phyloP scores from a whole-genome alignment of 2,329 filamentous ascomycete genomes.

The Teratosphaeria destructans region DNA sequence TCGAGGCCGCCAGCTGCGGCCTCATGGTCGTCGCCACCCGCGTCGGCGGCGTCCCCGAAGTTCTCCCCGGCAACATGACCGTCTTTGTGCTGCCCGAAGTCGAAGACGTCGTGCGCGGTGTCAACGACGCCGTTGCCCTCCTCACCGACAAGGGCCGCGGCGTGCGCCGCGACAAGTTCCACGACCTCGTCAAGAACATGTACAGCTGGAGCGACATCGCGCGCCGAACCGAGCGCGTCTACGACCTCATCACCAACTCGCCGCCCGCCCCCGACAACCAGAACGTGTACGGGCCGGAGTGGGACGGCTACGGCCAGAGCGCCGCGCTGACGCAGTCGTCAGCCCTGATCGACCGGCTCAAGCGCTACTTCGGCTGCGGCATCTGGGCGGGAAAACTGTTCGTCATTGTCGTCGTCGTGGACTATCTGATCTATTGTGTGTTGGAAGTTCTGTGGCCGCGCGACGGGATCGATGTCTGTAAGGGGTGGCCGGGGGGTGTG shows the following conservation, averaged over 20 bases:
- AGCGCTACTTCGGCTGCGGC: constrained; percentile 94
- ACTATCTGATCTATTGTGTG: constrained; percentile 82
- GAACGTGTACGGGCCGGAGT: constrained; percentile 75
- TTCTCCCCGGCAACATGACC: constrained; percentile 92
- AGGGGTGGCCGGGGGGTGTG: constrained; percentile 61
- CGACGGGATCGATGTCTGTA: constrained; percentile 76
- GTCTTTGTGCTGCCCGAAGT: constrained; percentile 95
- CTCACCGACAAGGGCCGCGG: constrained; percentile 56
- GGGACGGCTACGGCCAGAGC: constrained; percentile 46
- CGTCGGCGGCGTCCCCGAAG: constrained; percentile 93
- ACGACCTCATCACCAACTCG: constrained; percentile 82
- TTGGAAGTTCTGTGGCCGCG: constrained; percentile 80
- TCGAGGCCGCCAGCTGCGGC: constrained; percentile 91
- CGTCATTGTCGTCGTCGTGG: constrained; percentile 84
- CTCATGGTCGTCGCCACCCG: constrained; percentile 94
- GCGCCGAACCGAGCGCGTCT: constrained; percentile 84
- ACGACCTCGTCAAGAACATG: constrained; percentile 96
- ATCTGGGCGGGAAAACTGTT: constrained; percentile 98
- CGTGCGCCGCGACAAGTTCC: constrained; percentile 84
- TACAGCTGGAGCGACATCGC: constrained; percentile 98
- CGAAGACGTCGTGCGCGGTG: constrained; percentile 83
- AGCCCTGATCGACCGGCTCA: constrained; percentile 85
- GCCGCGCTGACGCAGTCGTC: constrained; percentile 54
- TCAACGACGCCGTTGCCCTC: constrained; percentile 76
- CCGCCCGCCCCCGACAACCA: constrained; percentile 55